Conservation (phyloP, 768 basidiomycete species). For the Suillus cothurnatus region DNA sequence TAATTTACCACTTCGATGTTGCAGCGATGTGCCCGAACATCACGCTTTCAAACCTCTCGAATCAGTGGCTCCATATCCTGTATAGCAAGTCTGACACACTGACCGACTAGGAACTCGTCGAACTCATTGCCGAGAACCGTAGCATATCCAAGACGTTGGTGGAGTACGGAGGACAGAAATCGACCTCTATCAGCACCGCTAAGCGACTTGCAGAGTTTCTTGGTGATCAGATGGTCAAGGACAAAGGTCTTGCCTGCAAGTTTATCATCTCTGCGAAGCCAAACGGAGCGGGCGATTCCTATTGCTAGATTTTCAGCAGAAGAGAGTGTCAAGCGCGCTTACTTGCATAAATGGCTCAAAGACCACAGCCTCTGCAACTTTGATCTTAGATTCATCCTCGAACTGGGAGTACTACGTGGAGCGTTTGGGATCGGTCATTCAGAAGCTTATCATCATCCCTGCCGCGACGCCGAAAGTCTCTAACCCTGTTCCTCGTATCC, state of each 20-base stretch:
- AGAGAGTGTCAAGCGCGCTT: slow-evolving; percentile 83
- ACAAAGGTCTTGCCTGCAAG: too few species aligned
- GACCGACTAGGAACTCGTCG: slow-evolving; percentile 90
- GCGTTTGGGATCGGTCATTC: slow-evolving; percentile 97
- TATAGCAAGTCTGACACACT: slow-evolving; percentile 83
- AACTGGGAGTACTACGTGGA: too few species aligned
- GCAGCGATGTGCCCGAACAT: too few species aligned
- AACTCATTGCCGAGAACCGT: slow-evolving; percentile 97
- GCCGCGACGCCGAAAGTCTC: slow-evolving; percentile 97
- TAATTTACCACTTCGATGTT: slow-evolving; percentile 98
- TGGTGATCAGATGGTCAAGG: too few species aligned
- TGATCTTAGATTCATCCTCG: slow-evolving; percentile 90
- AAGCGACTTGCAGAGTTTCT: too few species aligned
- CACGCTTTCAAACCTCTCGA: slow-evolving; percentile 97
- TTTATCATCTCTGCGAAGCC: slow-evolving; percentile 97
- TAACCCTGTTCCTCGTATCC: slow-evolving; percentile 94
- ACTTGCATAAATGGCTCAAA: slow-evolving; percentile 96
- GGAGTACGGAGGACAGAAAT: too few species aligned
- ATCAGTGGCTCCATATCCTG: slow-evolving; percentile 97
- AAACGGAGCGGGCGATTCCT: slow-evolving; percentile 90
- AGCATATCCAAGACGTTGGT: slow-evolving; percentile 98
- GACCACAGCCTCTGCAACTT: slow-evolving; percentile 86
- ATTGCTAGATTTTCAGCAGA: slow-evolving; percentile 98
- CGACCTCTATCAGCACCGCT: too few species aligned
- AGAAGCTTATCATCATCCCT: slow-evolving; percentile 98